Evolutionary conservation across 2,329 filamentous ascomycete genomes (phyloP).

Genomic region (Fusarium transvaalense): DNA sequence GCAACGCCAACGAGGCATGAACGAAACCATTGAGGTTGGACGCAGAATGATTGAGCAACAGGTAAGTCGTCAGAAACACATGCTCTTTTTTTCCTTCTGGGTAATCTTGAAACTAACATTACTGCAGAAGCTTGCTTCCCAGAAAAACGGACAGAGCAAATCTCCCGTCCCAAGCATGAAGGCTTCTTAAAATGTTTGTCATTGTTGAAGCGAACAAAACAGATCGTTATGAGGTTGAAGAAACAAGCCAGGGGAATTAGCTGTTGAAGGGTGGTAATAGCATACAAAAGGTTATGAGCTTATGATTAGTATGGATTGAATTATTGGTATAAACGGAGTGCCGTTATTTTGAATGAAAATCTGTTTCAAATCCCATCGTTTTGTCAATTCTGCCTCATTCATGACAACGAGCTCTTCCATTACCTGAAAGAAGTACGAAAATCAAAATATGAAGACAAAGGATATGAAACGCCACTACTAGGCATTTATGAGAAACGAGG

Average conservation of each 20-base stretch:
- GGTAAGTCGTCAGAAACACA: conserved; percentile 35
- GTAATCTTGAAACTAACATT: conserved; percentile 16
- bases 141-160: conserved; percentile 32
- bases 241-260: not conserved
- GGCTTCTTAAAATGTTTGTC: conserved; percentile 24
- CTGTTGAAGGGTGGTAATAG: conserved; percentile 1
- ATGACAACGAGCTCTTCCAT: not conserved
- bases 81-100: not conserved
- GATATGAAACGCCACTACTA: conserved; percentile 11
- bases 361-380: not conserved
- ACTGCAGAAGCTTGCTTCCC: conserved; percentile 22
- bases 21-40: conserved; percentile 69
- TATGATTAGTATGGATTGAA: conserved; percentile 22
- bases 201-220: not conserved
- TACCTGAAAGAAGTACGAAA: not conserved
- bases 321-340: conserved; percentile 7
- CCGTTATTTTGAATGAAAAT: conserved; percentile 15
- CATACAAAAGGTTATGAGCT: conserved; percentile 30
- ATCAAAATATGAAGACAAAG: conserved; percentile 13
- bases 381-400: not conserved
- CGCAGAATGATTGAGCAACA: conserved; percentile 66
- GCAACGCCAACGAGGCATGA: conserved; percentile 69
- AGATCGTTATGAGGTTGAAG: not conserved
- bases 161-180: conserved; percentile 40
- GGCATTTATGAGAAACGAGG: conserved; percentile 17